These are phyloP conservation scores for Neopestalotiopsis sp. DNA, from an alignment of 2,329 filamentous ascomycete genomes.

Conservation along the genomic window DNA sequence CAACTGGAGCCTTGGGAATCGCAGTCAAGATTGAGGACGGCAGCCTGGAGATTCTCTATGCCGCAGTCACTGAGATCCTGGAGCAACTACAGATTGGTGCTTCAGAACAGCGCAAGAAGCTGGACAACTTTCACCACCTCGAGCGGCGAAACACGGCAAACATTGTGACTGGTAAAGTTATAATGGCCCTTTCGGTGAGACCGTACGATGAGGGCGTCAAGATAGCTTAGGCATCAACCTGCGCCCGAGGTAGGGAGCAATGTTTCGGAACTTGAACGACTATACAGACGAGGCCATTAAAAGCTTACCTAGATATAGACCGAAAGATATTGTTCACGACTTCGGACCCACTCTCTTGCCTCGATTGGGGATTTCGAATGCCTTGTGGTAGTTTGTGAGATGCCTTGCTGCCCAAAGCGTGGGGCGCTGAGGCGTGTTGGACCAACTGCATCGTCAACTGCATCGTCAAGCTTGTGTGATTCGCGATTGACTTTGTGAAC, in stretches of 20 bases:
- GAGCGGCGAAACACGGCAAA: conserved; percentile 44
- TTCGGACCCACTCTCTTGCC: not conserved
- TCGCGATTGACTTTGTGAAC: not conserved
- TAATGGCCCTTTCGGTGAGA: conserved; percentile 21
- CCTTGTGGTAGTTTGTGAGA: not conserved
- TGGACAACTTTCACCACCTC: conserved; percentile 40
- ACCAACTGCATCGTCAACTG: not conserved
- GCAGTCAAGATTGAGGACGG: conserved; percentile 57
- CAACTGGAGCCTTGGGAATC: conserved; percentile 45
- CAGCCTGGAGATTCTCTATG: conserved; percentile 48
- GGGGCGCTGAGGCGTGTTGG: not conserved
- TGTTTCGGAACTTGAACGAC: not conserved
- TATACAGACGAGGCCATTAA: too few species aligned
- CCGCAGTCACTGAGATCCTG: conserved; percentile 49
- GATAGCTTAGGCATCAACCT: not conserved
- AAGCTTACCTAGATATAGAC: not conserved
- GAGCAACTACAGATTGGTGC: conserved; percentile 47
- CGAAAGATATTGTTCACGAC: not conserved
- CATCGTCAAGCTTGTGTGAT: not conserved
- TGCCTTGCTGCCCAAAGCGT: not conserved
- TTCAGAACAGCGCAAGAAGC: conserved; percentile 31
- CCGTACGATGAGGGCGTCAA: not conserved
- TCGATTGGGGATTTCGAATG: not conserved
- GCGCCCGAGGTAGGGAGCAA: not conserved
- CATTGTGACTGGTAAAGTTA: conserved; percentile 40